Base-by-base conservation (phyloP, 148 eudicot species). In the Hydrangea macrophylla region DNA sequence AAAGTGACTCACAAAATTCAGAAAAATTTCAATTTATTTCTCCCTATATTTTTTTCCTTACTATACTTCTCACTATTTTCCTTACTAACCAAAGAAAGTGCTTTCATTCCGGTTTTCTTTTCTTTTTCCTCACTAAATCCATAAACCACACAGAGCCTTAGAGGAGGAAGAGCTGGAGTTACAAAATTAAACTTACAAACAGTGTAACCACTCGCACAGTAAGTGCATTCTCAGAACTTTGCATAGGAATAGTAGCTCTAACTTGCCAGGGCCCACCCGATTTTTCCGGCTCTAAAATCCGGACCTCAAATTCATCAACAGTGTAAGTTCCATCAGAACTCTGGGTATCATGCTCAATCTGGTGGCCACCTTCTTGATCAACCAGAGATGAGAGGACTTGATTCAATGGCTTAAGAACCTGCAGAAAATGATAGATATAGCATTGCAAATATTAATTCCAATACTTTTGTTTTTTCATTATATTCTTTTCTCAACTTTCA, bases 221-320 rank as follows among this genome's bases (percentile, higher is more conserved):
- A 27, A 94, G 82, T 51, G 99, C 99, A 83, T 91, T 88, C 77
- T 94, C 99, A 73, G 85, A 85, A 80, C 82, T 86, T 74, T 94
- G 98, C 97, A 94, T 85, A n/a, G 90, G 92, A 82, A 94, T 90
- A 12, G 90, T 86, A 69, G 92, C 97, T 78, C 84, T 88, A 20
- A 84, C 90, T 73, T 94, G 90, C 99, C 97, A 94, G 62, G 92
- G 80, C 48, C 92, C 97, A 69, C 92, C 89, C 72, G 90, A 82
- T 60, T 84, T 94, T 62, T 91, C 99, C 9, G 99, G 96, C 72
- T 91, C 99, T 82, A 91, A 22, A 53, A 90, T 83, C 42, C 99
- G 89, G 66, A 94, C 79, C 81, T 94, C 99, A 86, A 82, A 94
- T 84, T 91, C 97, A 67, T 94, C 98, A 45, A 90, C 64, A 60